phyloP scores from a whole-genome alignment of 31 red algal species.

The Porphyra umbilicalis region DNA sequence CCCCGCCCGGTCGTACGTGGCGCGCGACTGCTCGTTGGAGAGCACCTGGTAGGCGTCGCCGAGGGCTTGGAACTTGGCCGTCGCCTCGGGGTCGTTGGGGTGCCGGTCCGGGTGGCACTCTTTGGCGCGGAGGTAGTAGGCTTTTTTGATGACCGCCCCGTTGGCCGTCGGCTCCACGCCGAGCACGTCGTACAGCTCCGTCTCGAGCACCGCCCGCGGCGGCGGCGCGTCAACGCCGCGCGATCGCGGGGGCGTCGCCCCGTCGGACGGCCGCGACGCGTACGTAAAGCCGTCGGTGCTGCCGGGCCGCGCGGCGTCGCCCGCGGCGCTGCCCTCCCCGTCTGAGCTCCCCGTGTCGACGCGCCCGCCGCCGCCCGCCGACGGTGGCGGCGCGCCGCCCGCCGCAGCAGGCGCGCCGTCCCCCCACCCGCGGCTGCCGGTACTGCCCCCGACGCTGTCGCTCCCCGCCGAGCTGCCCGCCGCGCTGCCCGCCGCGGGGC shows the following conservation, averaged over 20 bases:
- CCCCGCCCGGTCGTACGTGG: constrained; percentile 57
- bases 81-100: constrained; percentile 44
- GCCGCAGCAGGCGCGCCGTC: not conserved
- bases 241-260: too few relatives aligned
- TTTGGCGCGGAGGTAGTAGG: constrained; percentile 68
- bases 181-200: constrained; percentile 67
- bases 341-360: too few relatives aligned
- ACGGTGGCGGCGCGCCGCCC: too few relatives aligned
- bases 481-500: not conserved
- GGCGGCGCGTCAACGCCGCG: not conserved
- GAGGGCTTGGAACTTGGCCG: constrained; percentile 54
- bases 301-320: constrained; percentile 10
- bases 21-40: constrained; percentile 49
- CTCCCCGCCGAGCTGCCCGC: not conserved
- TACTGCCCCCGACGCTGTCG: not conserved
- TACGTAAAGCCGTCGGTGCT: constrained; percentile 1
- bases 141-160: constrained; percentile 67
- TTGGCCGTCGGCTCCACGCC: constrained; percentile 58
- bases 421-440: not conserved
- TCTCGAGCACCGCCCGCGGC: constrained; percentile 4
- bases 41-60: constrained; percentile 62
- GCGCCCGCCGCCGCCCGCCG: too few relatives aligned
- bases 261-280: not conserved
- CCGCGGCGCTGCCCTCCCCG: too few relatives aligned
- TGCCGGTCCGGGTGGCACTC: constrained; percentile 90